phyloP scores from a whole-genome alignment of 2,329 filamentous ascomycete genomes.

The Ophiosphaerella herpotricha region DNA sequence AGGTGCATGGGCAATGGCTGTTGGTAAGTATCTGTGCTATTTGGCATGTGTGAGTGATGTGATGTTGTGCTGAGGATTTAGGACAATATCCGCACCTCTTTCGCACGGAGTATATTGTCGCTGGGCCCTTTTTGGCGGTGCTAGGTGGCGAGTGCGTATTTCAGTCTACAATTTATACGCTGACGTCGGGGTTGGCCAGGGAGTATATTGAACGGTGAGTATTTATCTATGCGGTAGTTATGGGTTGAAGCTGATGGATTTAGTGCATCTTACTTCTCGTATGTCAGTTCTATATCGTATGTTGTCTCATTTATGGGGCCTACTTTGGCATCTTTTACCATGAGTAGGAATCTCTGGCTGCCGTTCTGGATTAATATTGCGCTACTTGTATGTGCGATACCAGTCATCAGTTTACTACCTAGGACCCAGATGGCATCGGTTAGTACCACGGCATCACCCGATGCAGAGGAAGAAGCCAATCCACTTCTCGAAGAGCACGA shows the following conservation, averaged over 20 bases:
- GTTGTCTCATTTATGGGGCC: conserved; percentile 43
- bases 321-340: conserved; percentile 39
- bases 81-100: conserved; percentile 32
- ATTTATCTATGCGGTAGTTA: background rate
- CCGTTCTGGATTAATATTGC: conserved; percentile 43
- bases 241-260: conserved; percentile 2
- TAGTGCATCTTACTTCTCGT: conserved; percentile 44
- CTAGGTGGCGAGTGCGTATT: conserved; percentile 46
- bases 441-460: background rate
- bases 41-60: background rate
- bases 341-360: conserved; percentile 43
- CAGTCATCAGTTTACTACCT: conserved; percentile 29
- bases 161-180: conserved; percentile 38
- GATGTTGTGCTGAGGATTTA: conserved; percentile 6
- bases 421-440: background rate
- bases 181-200: conserved; percentile 37
- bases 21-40: conserved; percentile 27
- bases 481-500: conserved; percentile 26
- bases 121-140: conserved; percentile 35
- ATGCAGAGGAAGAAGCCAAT: conserved; percentile 20
- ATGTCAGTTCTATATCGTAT: conserved; percentile 41
- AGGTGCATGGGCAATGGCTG: conserved; percentile 31
- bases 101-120: conserved; percentile 38
- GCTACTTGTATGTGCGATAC: conserved; percentile 33
- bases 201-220: conserved; percentile 41